Conservation (phyloP, 164 flowering plant genomes). For the Umbellularia californica region DNA sequence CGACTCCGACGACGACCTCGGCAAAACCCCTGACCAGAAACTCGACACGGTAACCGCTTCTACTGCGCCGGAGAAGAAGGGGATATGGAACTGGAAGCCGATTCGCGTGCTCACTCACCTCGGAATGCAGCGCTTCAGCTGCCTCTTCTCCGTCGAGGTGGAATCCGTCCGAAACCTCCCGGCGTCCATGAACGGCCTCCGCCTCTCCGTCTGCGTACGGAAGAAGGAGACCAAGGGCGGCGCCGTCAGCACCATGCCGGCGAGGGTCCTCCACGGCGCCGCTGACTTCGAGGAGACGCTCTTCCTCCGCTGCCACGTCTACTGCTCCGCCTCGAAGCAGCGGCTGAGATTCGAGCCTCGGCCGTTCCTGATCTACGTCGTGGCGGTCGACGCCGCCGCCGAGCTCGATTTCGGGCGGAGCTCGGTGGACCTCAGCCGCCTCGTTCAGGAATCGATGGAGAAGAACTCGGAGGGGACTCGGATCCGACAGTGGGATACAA, state of each 20-base stretch:
- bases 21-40: background rate
- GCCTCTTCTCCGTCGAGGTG: constrained; percentile 84
- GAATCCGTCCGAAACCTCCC: constrained; percentile 70
- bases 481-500: constrained; percentile 73
- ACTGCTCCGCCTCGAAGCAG: constrained; percentile 38
- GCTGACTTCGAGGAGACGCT: constrained; percentile 93
- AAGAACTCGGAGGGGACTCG: constrained; percentile 58
- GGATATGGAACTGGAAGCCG: constrained; percentile 93
- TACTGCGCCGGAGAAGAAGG: constrained; percentile 45
- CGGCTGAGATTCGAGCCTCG: constrained; percentile 61
- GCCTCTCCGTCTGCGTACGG: constrained; percentile 69
- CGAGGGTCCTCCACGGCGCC: constrained; percentile 74
- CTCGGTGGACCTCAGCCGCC: constrained; percentile 59
- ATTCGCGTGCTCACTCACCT: constrained; percentile 75
- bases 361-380: constrained; percentile 57
- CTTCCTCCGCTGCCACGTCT: constrained; percentile 70
- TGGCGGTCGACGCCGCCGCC: constrained; percentile 69
- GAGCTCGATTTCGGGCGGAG: constrained; percentile 79
- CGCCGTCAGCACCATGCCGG: constrained; percentile 87
- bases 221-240: constrained; percentile 91
- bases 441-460: constrained; percentile 75
- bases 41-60: background rate
- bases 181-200: constrained; percentile 87
- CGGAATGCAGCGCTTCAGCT: constrained; percentile 73
- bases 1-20: constrained; percentile 9